Evolutionary conservation across 257 asterid species (phyloP).

Genomic region (Paraleonurus japonicus): DNA sequence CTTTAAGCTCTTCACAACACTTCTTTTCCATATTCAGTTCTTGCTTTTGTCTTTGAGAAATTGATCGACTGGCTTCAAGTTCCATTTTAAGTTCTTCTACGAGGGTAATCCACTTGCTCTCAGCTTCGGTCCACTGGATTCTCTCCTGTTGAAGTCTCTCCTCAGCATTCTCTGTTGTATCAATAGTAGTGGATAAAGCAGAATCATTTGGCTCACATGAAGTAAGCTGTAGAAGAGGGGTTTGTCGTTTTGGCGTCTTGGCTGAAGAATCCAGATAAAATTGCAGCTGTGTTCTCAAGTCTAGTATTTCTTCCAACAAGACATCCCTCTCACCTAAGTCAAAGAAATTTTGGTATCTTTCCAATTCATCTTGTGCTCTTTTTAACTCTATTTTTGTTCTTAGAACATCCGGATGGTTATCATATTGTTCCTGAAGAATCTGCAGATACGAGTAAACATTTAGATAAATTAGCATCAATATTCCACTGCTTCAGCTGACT

Average conservation of each 20-base stretch:
- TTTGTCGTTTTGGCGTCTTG: conserved; percentile 48
- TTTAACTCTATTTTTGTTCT: conserved; percentile 71
- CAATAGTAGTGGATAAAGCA: conserved; percentile 42
- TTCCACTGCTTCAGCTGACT: conserved; percentile 8
- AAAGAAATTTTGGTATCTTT: conserved; percentile 77
- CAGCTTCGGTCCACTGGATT: conserved; percentile 81
- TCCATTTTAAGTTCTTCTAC: conserved; percentile 78
- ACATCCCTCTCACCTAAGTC: conserved; percentile 97
- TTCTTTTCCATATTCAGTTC: conserved; percentile 75
- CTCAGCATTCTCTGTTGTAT: conserved; percentile 51
- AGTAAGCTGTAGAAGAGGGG: conserved; percentile 58
- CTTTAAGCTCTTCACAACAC: conserved; percentile 91
- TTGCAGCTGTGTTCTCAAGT: conserved; percentile 76
- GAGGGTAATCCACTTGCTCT: conserved; percentile 83
- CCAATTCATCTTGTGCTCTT: conserved; percentile 82
- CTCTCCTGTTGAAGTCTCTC: conserved; percentile 71
- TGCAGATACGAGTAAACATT: conserved; percentile 38
- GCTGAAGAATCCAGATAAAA: conserved; percentile 71
- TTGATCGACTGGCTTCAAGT: conserved; percentile 57
- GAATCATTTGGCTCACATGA: conserved; percentile 65
- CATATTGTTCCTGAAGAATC: conserved; percentile 82
- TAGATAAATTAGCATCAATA: conserved; percentile 26
- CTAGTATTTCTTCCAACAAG: conserved; percentile 86
- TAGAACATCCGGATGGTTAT: conserved; percentile 83
- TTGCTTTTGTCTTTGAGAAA: conserved; percentile 64